A percentile compares a stretch with the other conserved stretches of the same genome.
phyloP scores from a whole-genome alignment of 2,329 filamentous ascomycete genomes.

The Aspergillus jensenii region DNA sequence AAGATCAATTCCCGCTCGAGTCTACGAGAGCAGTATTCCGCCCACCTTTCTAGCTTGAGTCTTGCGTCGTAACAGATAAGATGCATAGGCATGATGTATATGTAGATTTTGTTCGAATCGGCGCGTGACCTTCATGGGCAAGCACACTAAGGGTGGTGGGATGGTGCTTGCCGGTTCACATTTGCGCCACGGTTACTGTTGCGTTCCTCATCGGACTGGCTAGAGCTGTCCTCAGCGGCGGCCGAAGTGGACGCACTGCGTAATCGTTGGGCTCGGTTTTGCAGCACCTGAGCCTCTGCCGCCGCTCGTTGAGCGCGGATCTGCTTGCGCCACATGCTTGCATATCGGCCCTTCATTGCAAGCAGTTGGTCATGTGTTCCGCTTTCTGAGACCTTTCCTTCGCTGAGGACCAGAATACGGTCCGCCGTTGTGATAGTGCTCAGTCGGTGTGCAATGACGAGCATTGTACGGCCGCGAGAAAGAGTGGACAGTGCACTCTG shows the following conservation, averaged over 20 bases:
- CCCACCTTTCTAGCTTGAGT: constrained; percentile 17
- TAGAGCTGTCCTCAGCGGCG: constrained; percentile 47
- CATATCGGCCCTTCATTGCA: constrained; percentile 68
- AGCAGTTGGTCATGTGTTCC: constrained; percentile 79
- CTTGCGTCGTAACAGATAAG: constrained; percentile 24
- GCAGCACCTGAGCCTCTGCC: constrained; percentile 54
- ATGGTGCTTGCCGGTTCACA: constrained; percentile 16
- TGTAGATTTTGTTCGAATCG: constrained; percentile 30
- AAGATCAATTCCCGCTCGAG: constrained; percentile 11
- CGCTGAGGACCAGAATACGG: constrained; percentile 76
- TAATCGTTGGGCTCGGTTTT: constrained; percentile 44
- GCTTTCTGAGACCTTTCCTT: constrained; percentile 73
- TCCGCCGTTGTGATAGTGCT: constrained; percentile 85
- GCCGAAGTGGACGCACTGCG: constrained; percentile 41
- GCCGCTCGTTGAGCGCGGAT: constrained; percentile 73
- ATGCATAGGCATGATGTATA: constrained; percentile 35
- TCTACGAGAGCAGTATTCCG: constrained; percentile 9
- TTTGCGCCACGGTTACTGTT: constrained; percentile 23
- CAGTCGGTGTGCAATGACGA: constrained; percentile 90
- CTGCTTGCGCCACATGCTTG: constrained; percentile 87
- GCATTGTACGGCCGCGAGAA: constrained; percentile 81
- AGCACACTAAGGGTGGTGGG: constrained; percentile 56
- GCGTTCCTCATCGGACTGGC: constrained; percentile 50
- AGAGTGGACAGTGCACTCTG: constrained; percentile 81
- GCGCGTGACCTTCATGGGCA: constrained; percentile 13